Percentiles rank a stretch among this genome's conserved stretches.
Evolutionary conservation across 495 filamentous ascomycete species (phyloP).

Genomic region (Trichoderma orchidacearum): DNA sequence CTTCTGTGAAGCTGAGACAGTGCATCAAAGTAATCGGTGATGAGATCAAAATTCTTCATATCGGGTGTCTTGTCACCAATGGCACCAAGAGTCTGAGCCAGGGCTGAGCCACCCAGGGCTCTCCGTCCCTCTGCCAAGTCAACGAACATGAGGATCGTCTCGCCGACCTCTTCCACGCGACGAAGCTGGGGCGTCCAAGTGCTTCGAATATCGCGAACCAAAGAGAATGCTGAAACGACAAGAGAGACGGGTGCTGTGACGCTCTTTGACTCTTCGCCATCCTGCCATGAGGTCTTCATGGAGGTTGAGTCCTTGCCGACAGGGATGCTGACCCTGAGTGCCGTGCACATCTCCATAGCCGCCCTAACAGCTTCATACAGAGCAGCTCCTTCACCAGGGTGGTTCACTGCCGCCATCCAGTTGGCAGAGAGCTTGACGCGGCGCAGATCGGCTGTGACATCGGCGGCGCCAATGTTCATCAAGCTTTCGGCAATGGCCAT

Average conservation of each 20-base stretch:
- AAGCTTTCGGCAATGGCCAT: conserved; percentile 95
- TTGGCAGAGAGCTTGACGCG: conserved; percentile 85
- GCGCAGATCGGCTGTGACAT: conserved; percentile 60
- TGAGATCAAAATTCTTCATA: conserved; percentile 62
- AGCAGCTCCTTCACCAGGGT: conserved; percentile 85
- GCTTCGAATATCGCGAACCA: conserved; percentile 61
- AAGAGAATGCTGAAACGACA: conserved; percentile 79
- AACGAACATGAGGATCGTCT: conserved; percentile 80
- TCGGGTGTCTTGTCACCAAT: conserved; percentile 76
- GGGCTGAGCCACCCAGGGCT: conserved; percentile 78
- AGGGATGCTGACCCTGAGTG: conserved; percentile 79
- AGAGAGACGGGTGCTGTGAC: conserved; percentile 86
- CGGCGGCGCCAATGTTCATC: conserved; percentile 81
- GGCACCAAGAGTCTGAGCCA: conserved; percentile 84
- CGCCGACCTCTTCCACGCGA: conserved; percentile 73
- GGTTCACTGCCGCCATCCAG: conserved; percentile 95
- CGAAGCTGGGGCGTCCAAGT: conserved; percentile 91
- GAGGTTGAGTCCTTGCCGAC: conserved; percentile 97
- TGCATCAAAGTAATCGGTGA: conserved; percentile 89
- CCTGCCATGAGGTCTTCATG: conserved; percentile 96
- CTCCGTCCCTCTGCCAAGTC: conserved; percentile 69
- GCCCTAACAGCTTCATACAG: conserved; percentile 92
- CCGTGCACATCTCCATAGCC: conserved; percentile 68
- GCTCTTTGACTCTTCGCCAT: conserved; percentile 56
- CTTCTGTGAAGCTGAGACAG: conserved; percentile 73